phyloP scores from a whole-genome alignment of 768 basidiomycete genomes.

The Mrakia blollopis region DNA sequence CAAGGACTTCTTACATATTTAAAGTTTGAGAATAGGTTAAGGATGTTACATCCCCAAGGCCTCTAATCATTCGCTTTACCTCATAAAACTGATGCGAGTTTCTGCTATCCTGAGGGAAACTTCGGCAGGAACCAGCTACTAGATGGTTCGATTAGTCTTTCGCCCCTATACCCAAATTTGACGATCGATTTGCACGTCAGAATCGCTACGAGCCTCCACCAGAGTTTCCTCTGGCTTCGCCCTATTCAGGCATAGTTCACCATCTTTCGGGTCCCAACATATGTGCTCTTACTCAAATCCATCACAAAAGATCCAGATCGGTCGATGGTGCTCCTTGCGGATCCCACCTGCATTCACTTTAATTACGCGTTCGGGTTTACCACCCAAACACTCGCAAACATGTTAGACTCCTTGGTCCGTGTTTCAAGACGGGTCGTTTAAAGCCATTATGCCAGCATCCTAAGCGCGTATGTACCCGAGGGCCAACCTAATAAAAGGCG shows the following conservation, averaged over 20 bases:
- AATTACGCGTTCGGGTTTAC: constrained; percentile 63
- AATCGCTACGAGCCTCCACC: constrained; percentile 92
- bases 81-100: constrained; percentile 57
- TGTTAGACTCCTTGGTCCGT: constrained; percentile 83
- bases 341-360: constrained; percentile 62
- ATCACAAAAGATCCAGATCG: constrained; percentile 65
- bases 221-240: constrained; percentile 94
- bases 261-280: constrained; percentile 86
- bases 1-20: no score
- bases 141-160: constrained; percentile 94
- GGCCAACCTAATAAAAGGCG: constrained; percentile 52
- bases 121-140: constrained; percentile 90
- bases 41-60: background rate
- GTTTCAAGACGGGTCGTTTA: constrained; percentile 78
- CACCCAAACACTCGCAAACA: constrained; percentile 73
- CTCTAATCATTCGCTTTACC: constrained; percentile 41
- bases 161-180: constrained; percentile 92
- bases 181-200: constrained; percentile 58
- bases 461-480: constrained; percentile 57
- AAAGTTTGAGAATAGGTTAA: no score
- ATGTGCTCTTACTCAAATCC: constrained; percentile 74
- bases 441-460: constrained; percentile 74
- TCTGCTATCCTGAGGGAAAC: constrained; percentile 75
- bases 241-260: constrained; percentile 86
- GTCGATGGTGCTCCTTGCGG: constrained; percentile 53